Conservation (phyloP, 805 yeast genomes). For the Pichia scutulata region DNA sequence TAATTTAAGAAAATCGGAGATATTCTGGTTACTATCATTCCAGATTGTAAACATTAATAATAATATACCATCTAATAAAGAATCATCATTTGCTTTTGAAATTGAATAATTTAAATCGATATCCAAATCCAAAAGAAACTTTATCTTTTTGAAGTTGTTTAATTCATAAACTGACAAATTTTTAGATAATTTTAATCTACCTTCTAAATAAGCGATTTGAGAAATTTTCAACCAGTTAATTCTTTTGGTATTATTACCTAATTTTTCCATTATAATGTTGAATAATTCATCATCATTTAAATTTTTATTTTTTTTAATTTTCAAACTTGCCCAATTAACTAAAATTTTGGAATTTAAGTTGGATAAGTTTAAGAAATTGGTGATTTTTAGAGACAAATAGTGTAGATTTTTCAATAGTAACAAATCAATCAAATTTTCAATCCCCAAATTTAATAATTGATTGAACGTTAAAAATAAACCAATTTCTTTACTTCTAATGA, state of each 20-base stretch:
- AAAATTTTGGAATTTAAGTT: conserved; percentile 41
- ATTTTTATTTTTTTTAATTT: conserved; percentile 48
- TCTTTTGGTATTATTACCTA: conserved; percentile 28
- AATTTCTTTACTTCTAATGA: conserved; percentile 53
- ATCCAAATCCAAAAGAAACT: conserved; percentile 53
- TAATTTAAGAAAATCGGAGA: neutral
- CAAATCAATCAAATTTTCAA: conserved; percentile 48
- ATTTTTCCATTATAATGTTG: conserved; percentile 38
- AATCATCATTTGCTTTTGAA: conserved; percentile 53
- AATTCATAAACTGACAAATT: conserved; percentile 65
- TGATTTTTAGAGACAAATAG: conserved; percentile 54
- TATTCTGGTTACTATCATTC: neutral
- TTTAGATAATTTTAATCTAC: conserved; percentile 62
- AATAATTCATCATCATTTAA: conserved; percentile 55
- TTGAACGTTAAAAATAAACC: conserved; percentile 60
- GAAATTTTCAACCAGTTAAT: conserved; percentile 56
- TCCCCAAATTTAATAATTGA: conserved; percentile 45
- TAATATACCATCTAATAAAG: conserved; percentile 34
- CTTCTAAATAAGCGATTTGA: conserved; percentile 69
- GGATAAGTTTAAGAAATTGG: conserved; percentile 41
- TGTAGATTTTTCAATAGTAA: conserved; percentile 54
- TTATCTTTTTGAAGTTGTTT: conserved; percentile 49
- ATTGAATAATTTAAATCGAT: conserved; percentile 50
- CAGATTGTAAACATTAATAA: neutral
- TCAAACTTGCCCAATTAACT: conserved; percentile 73